These are phyloP conservation scores for Acanthamoeba healyi DNA, from an alignment of 208 protist genomes.

Conservation along the genomic window DNA sequence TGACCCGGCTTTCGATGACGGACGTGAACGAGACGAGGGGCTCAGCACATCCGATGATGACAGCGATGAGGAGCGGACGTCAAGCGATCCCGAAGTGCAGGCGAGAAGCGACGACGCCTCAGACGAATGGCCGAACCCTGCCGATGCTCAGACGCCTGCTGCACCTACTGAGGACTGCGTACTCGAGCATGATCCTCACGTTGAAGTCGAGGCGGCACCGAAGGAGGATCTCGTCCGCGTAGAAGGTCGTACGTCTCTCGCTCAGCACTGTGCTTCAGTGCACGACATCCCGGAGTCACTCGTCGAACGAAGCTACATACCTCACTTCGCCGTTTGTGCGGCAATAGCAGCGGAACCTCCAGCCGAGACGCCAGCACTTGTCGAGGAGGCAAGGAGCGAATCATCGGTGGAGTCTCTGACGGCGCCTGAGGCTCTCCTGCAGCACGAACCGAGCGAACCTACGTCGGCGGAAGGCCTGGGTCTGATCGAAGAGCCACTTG, in stretches of 20 bases:
- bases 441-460: too few species aligned
- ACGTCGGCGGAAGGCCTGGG: too few species aligned
- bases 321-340: too few species aligned
- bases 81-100: not conserved
- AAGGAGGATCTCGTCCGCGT: not conserved
- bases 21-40: not conserved
- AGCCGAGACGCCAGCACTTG: too few species aligned
- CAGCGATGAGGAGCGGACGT: not conserved
- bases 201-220: not conserved
- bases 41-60: not conserved
- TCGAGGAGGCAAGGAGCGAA: too few species aligned
- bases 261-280: not conserved
- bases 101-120: not conserved
- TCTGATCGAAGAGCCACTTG: too few species aligned
- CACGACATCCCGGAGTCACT: too few species aligned
- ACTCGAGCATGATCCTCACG: not conserved
- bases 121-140: conserved; percentile 32
- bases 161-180: not conserved
- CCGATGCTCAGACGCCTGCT: not conserved
- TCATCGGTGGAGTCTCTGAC: too few species aligned
- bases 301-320: not conserved
- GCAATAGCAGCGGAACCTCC: too few species aligned
- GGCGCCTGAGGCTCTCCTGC: too few species aligned
- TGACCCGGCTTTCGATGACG: not conserved
- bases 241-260: not conserved